A percentile compares a stretch with the other conserved stretches of the same genome.
Evolutionary conservation across 2,329 filamentous ascomycete genomes (phyloP).

Genomic region (Penicillium nordicum): DNA sequence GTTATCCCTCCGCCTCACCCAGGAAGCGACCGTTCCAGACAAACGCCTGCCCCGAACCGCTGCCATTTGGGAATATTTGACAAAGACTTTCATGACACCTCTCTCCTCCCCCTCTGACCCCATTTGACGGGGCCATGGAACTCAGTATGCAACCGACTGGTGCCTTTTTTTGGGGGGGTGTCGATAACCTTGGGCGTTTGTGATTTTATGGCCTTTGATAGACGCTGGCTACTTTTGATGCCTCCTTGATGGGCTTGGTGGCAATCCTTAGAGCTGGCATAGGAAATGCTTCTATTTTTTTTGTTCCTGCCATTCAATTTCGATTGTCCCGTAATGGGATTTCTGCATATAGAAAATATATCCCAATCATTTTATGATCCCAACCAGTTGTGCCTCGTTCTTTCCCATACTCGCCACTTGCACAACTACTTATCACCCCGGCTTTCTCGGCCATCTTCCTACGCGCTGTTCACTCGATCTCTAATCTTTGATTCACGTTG

Average conservation of each 20-base stretch:
- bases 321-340: slow-evolving; percentile 16
- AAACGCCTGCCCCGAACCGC: slow-evolving; percentile 8
- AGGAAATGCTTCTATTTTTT: slow-evolving; percentile 7
- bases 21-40: slow-evolving; percentile 8
- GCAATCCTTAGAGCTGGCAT: slow-evolving; percentile 18
- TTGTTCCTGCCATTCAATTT: slow-evolving; percentile 16
- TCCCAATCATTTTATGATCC: slow-evolving; percentile 14
- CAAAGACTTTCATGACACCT: slow-evolving; percentile 17
- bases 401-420: slow-evolving; percentile 3
- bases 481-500: neutral
- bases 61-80: slow-evolving; percentile 9
- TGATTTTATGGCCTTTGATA: slow-evolving; percentile 18
- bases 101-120: slow-evolving; percentile 10
- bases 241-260: slow-evolving; percentile 10
- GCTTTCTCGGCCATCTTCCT: too few species aligned
- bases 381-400: slow-evolving; percentile 1
- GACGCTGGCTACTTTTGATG: slow-evolving; percentile 10
- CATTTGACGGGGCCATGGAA: slow-evolving; percentile 7
- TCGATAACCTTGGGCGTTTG: slow-evolving; percentile 19
- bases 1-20: slow-evolving; percentile 5
- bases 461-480: neutral
- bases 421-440: neutral
- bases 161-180: slow-evolving; percentile 20
- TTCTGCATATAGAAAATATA: slow-evolving; percentile 24
- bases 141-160: slow-evolving; percentile 11